Conservation (phyloP, 2,329 filamentous ascomycete species). For the Leptographium lundbergii region DNA sequence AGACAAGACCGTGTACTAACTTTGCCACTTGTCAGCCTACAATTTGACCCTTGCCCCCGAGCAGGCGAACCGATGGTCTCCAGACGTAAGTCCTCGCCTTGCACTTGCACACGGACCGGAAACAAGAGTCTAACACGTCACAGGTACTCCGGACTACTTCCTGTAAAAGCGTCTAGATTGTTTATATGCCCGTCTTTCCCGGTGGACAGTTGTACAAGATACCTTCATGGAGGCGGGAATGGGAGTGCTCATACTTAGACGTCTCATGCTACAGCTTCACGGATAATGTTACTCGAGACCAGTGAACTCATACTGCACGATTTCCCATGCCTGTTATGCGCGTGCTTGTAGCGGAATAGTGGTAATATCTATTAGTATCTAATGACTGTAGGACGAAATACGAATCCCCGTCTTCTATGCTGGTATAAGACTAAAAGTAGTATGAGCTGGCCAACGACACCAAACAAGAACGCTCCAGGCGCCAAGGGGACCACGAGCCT, state of each 20-base stretch:
- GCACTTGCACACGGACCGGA: neutral
- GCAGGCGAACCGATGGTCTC: constrained; percentile 99
- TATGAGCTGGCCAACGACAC: too few relatives aligned
- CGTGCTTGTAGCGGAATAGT: neutral
- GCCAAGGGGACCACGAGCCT: too few relatives aligned
- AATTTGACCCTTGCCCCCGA: constrained; percentile 96
- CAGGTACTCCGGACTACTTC: constrained; percentile 94
- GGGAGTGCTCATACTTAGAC: neutral
- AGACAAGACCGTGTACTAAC: neutral
- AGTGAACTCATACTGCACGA: neutral
- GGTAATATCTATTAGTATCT: neutral
- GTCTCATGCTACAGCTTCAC: neutral
- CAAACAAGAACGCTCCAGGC: too few relatives aligned
- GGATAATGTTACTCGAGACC: neutral
- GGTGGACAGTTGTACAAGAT: neutral
- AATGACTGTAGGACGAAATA: neutral
- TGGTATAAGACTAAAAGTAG: neutral
- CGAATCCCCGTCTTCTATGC: neutral
- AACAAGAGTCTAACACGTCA: neutral
- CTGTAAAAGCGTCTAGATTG: constrained; percentile 41
- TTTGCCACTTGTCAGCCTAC: constrained; percentile 51
- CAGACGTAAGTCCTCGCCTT: constrained; percentile 46
- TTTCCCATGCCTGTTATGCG: neutral
- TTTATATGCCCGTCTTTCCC: neutral
- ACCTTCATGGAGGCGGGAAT: neutral